Evolutionary conservation across 495 filamentous ascomycete species (phyloP).

Genomic region (Penicillium subrubescens): DNA sequence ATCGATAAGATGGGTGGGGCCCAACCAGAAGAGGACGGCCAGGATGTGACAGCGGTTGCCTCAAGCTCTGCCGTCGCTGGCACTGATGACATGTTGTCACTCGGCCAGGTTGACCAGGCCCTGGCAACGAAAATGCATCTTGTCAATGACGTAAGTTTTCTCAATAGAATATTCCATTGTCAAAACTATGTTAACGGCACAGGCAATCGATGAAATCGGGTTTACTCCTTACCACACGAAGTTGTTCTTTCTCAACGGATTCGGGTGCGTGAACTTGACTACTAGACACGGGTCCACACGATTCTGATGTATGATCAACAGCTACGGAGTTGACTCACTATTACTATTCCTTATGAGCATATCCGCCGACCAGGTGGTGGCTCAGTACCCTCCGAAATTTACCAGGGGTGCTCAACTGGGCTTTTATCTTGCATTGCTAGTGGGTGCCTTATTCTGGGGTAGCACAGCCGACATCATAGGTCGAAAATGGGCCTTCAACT

Average conservation of each 20-base stretch:
- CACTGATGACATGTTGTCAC: slow-evolving; percentile 10
- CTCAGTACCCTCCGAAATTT: slow-evolving; percentile 22
- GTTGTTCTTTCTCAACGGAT: slow-evolving; percentile 26
- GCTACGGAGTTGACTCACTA: slow-evolving; percentile 21
- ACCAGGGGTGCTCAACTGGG: slow-evolving; percentile 19
- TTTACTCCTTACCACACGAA: slow-evolving; percentile 24
- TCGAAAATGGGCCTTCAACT: slow-evolving; percentile 44
- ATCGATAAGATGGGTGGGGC: slow-evolving; percentile 7
- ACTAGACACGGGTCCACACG: too few relatives aligned
- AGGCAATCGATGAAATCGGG: slow-evolving; percentile 24
- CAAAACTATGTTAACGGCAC: background rate
- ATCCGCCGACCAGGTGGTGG: slow-evolving; percentile 20
- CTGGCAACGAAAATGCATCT: slow-evolving; percentile 22
- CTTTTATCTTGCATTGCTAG: slow-evolving; percentile 31
- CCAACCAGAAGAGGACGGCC: background rate
- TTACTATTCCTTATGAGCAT: slow-evolving; percentile 25
- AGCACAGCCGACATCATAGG: slow-evolving; percentile 46
- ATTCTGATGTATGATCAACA: background rate
- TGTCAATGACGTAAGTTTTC: slow-evolving; percentile 18
- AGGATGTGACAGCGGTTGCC: slow-evolving; percentile 1
- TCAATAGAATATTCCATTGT: background rate
- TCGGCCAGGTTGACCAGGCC: slow-evolving; percentile 18
- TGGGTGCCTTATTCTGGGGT: slow-evolving; percentile 43
- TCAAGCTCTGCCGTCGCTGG: slow-evolving; percentile 1
- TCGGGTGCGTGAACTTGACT: slow-evolving; percentile 14